Evolutionary conservation across 768 basidiomycete genomes (phyloP).

Genomic region (Phaffia tasmanica): DNA sequence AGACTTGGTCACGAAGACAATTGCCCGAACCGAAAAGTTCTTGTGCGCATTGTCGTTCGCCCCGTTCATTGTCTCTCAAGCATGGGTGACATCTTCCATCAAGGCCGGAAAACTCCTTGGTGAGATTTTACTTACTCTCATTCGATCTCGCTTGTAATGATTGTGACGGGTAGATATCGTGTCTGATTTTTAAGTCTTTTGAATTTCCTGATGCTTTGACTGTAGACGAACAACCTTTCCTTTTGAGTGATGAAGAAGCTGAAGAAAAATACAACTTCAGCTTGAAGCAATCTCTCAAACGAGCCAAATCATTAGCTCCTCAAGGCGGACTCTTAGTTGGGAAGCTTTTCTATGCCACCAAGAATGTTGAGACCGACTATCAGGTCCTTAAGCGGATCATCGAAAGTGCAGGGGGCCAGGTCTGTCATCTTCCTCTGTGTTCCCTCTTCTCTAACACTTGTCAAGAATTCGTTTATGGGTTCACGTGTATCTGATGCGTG

Average conservation of each 20-base stretch:
- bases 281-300: constrained; percentile 50
- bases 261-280: constrained; percentile 61
- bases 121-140: constrained; percentile 38
- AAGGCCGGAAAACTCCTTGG: constrained; percentile 52
- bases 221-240: constrained; percentile 54
- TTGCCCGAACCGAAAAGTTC: constrained; percentile 81
- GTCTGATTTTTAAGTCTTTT: no score
- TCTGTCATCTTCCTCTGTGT: constrained; percentile 34
- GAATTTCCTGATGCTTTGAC: no score
- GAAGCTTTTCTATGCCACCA: constrained; percentile 64
- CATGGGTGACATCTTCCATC: constrained; percentile 59
- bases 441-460: neutral
- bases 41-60: constrained; percentile 59
- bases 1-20: constrained; percentile 54
- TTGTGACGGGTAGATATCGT: no score
- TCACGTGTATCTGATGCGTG: neutral
- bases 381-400: constrained; percentile 57
- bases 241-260: constrained; percentile 50
- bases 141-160: neutral
- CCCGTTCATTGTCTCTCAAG: constrained; percentile 52
- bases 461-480: no score
- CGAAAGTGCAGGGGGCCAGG: constrained; percentile 58
- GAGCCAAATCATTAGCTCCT: constrained; percentile 39
- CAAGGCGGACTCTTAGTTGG: constrained; percentile 52
- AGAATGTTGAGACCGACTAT: constrained; percentile 49